Percentiles rank a stretch among this genome's conserved stretches.
Conservation (phyloP, 176 grass and related monocot species). For the Avena eriantha region DNA sequence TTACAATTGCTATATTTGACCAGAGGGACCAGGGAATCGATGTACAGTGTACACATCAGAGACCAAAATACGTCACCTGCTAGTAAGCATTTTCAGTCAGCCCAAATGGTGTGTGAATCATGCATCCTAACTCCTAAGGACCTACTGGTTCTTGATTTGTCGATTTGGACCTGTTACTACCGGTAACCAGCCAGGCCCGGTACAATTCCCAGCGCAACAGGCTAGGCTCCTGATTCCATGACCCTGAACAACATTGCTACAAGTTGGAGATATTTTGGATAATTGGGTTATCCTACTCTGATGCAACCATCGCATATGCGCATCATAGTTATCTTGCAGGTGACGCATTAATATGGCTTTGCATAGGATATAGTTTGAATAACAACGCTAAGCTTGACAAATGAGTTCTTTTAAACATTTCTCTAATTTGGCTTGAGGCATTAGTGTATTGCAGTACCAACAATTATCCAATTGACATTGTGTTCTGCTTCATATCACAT, state of each 20-base stretch:
- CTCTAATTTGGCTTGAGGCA: not conserved
- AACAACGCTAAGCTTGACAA: slow-evolving; percentile 11
- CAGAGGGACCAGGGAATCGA: not conserved
- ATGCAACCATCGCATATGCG: not conserved
- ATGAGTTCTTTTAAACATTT: not conserved
- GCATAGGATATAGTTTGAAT: not conserved
- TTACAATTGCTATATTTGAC: not conserved
- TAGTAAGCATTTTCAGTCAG: slow-evolving; percentile 12
- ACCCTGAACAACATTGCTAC: not conserved
- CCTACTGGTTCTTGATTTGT: not conserved
- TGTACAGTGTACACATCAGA: slow-evolving; percentile 17
- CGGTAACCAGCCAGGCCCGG: not conserved
- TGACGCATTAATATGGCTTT: not conserved
- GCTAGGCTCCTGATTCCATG: not conserved
- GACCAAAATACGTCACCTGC: not conserved
- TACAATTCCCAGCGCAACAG: not conserved
- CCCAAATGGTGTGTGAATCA: slow-evolving; percentile 14
- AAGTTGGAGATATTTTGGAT: not conserved
- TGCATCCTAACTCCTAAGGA: not conserved
- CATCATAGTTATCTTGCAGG: not conserved
- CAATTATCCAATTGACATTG: slow-evolving; percentile 5
- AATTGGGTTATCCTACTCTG: not conserved
- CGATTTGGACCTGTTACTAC: not conserved
- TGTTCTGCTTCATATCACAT: not conserved
- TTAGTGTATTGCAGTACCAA: slow-evolving; percentile 9